Evolutionary conservation across 768 basidiomycete species (phyloP).

Genomic region (Tulasnella sp.): DNA sequence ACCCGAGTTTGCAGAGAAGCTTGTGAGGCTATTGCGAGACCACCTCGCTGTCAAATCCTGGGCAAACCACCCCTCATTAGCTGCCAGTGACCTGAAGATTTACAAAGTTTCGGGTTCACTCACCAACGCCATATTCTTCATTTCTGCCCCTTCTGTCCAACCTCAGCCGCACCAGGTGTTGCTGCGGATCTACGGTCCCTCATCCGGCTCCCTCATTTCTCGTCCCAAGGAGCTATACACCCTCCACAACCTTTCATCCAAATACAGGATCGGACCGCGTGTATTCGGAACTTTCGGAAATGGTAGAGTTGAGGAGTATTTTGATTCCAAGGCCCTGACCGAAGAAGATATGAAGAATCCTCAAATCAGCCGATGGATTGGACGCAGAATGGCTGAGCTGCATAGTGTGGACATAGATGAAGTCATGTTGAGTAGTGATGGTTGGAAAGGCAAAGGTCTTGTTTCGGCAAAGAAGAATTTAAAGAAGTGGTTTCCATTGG

Average conservation of each 20-base stretch:
- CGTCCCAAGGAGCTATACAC: constrained; percentile 76
- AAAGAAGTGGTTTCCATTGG: constrained; percentile 53
- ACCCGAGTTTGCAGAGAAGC: constrained; percentile 37
- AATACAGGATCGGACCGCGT: constrained; percentile 77
- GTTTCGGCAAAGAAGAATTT: constrained; percentile 56
- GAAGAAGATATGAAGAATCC: constrained; percentile 66
- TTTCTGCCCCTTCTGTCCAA: constrained; percentile 45
- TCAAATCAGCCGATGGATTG: constrained; percentile 70
- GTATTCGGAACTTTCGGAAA: constrained; percentile 93
- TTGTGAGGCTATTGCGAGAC: constrained; percentile 43
- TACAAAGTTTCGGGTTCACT: constrained; percentile 80
- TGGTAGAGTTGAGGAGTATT: constrained; percentile 91
- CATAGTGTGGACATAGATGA: constrained; percentile 77
- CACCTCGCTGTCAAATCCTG: constrained; percentile 48
- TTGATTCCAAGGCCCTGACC: constrained; percentile 71
- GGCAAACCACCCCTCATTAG: constrained; percentile 23
- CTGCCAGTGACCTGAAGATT: constrained; percentile 36
- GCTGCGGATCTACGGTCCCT: constrained; percentile 84
- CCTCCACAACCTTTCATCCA: constrained; percentile 78
- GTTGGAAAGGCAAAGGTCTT: constrained; percentile 29
- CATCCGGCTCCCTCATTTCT: constrained; percentile 75
- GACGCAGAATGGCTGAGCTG: constrained; percentile 88
- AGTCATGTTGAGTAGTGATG: constrained; percentile 40
- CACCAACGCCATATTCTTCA: constrained; percentile 95
- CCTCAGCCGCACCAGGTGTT: constrained; percentile 45